Conservation (phyloP, 768 basidiomycete genomes). For the Trametes cingulata region DNA sequence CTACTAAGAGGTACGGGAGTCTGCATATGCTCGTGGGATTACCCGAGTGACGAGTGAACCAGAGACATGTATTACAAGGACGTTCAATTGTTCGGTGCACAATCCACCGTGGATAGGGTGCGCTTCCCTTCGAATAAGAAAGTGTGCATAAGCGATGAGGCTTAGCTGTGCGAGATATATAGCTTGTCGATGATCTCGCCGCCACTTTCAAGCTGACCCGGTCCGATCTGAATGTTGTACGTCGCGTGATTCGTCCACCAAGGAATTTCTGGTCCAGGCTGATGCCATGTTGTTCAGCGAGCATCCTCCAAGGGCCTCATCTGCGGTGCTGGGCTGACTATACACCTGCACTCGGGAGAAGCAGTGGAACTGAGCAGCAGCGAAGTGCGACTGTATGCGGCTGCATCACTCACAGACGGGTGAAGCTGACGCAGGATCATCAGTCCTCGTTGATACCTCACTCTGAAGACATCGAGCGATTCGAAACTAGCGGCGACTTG, state of each 20-base stretch:
- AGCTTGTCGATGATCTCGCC: conserved; percentile 90
- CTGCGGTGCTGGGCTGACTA: conserved; percentile 61
- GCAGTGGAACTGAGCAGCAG: conserved; percentile 50
- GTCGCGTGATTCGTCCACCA: conserved; percentile 18
- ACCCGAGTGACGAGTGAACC: conserved; percentile 56
- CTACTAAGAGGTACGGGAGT: conserved; percentile 24
- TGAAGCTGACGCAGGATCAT: neutral
- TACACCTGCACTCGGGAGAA: conserved; percentile 61
- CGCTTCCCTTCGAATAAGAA: neutral
- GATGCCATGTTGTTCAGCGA: conserved; percentile 51
- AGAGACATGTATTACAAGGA: conserved; percentile 93
- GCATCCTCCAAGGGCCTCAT: conserved; percentile 90
- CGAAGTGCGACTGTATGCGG: conserved; percentile 42
- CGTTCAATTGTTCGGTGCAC: conserved; percentile 72
- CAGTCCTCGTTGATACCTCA: conserved; percentile 80
- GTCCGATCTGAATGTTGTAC: conserved; percentile 78
- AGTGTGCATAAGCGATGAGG: too few relatives aligned
- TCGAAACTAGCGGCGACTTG: conserved; percentile 55
- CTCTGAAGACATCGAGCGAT: conserved; percentile 65
- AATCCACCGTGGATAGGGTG: conserved; percentile 79
- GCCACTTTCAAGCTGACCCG: conserved; percentile 77
- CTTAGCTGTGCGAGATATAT: conserved; percentile 4
- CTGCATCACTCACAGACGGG: neutral
- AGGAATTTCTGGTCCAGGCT: neutral
- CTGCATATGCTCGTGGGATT: neutral